phyloP scores from a whole-genome alignment of 257 asterid species.

The Nicotiana benthamiana region DNA sequence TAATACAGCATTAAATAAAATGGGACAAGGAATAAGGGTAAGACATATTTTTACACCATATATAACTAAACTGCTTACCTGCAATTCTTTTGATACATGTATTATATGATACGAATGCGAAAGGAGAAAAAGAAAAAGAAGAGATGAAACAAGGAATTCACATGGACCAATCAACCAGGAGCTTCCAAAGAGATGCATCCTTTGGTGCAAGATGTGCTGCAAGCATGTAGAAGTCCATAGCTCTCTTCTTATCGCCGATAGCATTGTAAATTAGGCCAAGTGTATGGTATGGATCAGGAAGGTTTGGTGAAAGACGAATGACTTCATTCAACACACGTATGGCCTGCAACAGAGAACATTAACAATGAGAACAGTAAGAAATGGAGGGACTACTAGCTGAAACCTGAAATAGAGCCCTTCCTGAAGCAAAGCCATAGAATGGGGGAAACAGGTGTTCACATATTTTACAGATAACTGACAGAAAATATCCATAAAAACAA shows the following conservation, averaged over 20 bases:
- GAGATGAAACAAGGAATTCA: constrained; percentile 12
- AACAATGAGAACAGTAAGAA: constrained; percentile 12
- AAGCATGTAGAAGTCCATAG: constrained; percentile 67
- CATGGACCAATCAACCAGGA: constrained; percentile 57
- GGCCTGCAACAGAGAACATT: constrained; percentile 47
- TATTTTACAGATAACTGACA: not conserved
- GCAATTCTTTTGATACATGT: not conserved
- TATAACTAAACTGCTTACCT: not conserved
- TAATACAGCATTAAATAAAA: not conserved
- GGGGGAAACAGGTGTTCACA: not conserved
- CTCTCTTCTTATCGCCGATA: constrained; percentile 50
- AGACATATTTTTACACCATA: not conserved
- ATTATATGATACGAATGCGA: not conserved
- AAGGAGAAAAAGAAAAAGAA: not conserved
- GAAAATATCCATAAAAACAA: not conserved
- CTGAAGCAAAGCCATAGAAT: not conserved
- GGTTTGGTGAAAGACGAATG: constrained; percentile 71
- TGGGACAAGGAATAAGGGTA: not conserved
- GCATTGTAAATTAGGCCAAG: constrained; percentile 64
- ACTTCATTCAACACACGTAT: constrained; percentile 51
- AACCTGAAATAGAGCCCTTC: not conserved
- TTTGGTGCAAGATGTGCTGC: constrained; percentile 79
- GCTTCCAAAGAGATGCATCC: constrained; percentile 78
- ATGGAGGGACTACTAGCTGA: constrained; percentile 6
- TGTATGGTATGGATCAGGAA: constrained; percentile 66